Percentiles rank a stretch among this genome's conserved stretches.
phyloP scores from a whole-genome alignment of 352 stramenopile species.

The Pythium sp. region DNA sequence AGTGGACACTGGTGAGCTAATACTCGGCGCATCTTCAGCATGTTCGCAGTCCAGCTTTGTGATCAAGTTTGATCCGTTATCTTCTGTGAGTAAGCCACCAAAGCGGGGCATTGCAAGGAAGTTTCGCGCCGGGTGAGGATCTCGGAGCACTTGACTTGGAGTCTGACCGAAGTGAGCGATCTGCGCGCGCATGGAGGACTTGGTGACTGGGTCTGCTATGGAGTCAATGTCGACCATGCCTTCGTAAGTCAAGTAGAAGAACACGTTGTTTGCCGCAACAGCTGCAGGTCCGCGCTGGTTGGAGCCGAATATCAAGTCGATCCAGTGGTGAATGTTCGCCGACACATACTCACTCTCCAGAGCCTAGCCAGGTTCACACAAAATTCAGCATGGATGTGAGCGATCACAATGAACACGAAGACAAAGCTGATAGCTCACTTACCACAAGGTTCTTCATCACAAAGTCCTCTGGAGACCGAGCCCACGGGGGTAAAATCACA shows the following conservation, averaged over 20 bases:
- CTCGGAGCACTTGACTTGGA: constrained; percentile 94
- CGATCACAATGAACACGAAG: background rate
- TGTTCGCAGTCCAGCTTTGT: background rate
- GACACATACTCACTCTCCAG: constrained; percentile 88
- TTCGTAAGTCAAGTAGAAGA: constrained; percentile 99
- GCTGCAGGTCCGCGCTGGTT: constrained; percentile 80
- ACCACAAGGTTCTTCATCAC: constrained; percentile 84
- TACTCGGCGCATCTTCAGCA: background rate
- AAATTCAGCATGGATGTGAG: background rate
- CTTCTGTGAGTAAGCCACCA: background rate
- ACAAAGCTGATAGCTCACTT: constrained; percentile 15
- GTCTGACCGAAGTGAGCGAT: constrained; percentile 99
- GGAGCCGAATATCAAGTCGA: constrained; percentile 81
- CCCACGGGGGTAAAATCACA: constrained; percentile 93
- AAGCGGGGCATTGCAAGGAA: constrained; percentile 9
- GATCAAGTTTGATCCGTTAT: background rate
- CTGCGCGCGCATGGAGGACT: constrained; percentile 94
- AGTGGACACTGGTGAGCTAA: background rate
- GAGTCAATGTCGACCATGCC: constrained; percentile 97
- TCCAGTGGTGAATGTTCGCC: constrained; percentile 85
- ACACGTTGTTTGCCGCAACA: constrained; percentile 95
- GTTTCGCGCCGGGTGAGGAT: constrained; percentile 68
- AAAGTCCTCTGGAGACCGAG: constrained; percentile 75
- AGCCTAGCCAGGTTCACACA: constrained; percentile 30
- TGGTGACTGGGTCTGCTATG: constrained; percentile 89